Conservation (phyloP, 352 stramenopile genomes). For the Phytopythium montanum region DNA sequence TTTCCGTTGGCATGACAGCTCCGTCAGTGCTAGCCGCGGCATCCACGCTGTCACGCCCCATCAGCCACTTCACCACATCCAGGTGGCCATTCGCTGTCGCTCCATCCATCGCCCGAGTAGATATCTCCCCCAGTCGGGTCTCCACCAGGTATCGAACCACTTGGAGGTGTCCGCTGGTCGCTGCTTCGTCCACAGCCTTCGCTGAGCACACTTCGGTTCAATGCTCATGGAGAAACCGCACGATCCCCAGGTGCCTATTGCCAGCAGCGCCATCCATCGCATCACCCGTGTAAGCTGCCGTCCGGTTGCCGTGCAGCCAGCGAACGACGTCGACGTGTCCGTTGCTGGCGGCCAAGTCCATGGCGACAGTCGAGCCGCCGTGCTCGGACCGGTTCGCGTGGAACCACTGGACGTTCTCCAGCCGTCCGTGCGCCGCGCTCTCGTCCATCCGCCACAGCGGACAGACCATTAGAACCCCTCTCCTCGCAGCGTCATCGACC, state of each 20-base stretch:
- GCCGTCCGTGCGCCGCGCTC: slow-evolving; percentile 11
- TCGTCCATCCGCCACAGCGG: background rate
- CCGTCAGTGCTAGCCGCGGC: background rate
- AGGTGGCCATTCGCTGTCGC: background rate
- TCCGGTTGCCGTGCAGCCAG: slow-evolving; percentile 17
- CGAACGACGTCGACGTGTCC: slow-evolving; percentile 17
- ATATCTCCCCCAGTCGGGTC: background rate
- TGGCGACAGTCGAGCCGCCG: slow-evolving; percentile 15
- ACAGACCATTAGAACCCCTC: too few species aligned
- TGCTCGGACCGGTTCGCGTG: slow-evolving; percentile 5
- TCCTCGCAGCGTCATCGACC: too few species aligned
- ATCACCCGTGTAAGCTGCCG: slow-evolving; percentile 12
- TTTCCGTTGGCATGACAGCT: background rate
- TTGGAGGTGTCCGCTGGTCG: background rate
- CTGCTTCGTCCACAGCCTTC: background rate
- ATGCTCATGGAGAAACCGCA: slow-evolving; percentile 27
- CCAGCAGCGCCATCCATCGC: slow-evolving; percentile 32
- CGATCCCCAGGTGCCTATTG: slow-evolving; percentile 25
- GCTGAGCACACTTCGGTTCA: slow-evolving; percentile 12
- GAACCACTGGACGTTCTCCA: slow-evolving; percentile 28
- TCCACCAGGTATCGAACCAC: background rate
- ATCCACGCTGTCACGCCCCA: background rate
- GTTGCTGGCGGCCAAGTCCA: slow-evolving; percentile 16
- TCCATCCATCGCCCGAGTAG: background rate
- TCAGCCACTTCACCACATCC: background rate